These are phyloP conservation scores for Letharia columbiana DNA, from an alignment of 495 filamentous ascomycete genomes.

Conservation along the genomic window DNA sequence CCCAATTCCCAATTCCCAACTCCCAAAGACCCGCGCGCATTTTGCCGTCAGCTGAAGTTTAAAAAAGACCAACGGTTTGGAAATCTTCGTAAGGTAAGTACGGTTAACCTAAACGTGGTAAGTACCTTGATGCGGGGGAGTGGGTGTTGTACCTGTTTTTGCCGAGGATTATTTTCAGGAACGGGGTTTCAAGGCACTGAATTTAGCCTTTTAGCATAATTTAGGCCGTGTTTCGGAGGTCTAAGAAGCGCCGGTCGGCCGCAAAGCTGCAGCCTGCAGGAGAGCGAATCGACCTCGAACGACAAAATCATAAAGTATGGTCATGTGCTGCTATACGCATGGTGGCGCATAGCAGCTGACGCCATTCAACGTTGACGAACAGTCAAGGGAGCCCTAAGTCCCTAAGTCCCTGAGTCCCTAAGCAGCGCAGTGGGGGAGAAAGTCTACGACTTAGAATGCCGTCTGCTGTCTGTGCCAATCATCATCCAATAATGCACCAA, in stretches of 20 bases:
- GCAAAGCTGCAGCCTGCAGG: not conserved
- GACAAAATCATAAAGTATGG: not conserved
- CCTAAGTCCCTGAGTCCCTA: no score
- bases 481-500: no score
- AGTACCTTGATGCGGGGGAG: not conserved
- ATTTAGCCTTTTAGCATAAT: not conserved
- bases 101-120: not conserved
- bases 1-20: no score
- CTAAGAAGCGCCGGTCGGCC: not conserved
- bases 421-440: no score
- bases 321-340: not conserved
- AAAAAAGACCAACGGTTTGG: not conserved
- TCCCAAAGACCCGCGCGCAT: not conserved
- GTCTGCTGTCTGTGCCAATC: no score
- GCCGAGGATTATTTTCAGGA: not conserved
- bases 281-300: not conserved
- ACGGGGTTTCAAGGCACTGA: not conserved
- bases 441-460: no score
- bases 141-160: not conserved
- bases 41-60: not conserved
- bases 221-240: constrained; percentile 1
- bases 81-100: not conserved
- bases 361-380: not conserved
- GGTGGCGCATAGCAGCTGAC: not conserved
- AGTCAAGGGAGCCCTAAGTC: no score